phyloP scores from a whole-genome alignment of 176 grass and related monocot species.

The Musa beccarii region DNA sequence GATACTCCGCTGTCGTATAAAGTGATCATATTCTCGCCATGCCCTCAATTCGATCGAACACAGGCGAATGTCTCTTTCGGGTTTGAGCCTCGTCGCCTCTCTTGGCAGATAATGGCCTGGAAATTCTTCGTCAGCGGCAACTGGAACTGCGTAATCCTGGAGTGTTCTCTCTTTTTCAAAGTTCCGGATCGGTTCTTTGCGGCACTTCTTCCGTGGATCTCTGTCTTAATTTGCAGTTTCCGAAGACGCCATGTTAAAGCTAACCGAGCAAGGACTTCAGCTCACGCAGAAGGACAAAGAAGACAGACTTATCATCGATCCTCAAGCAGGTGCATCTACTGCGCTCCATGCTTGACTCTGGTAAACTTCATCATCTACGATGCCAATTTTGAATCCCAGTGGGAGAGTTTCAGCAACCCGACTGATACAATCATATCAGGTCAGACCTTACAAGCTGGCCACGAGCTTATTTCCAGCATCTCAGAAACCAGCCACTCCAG shows the following conservation, averaged over 20 bases:
- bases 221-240: background rate
- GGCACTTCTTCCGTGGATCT: background rate
- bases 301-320: background rate
- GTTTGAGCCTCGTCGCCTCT: background rate
- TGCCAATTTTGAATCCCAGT: background rate
- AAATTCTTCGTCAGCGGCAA: constrained; percentile 98
- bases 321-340: background rate
- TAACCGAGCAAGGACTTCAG: background rate
- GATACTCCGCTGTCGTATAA: background rate
- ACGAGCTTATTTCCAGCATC: background rate
- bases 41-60: background rate
- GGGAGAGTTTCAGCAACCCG: background rate
- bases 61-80: background rate
- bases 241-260: background rate
- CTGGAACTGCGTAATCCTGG: constrained; percentile 77
- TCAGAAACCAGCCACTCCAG: background rate
- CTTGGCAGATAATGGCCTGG: constrained; percentile 50
- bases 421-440: background rate
- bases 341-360: background rate
- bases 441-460: background rate
- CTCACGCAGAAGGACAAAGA: background rate
- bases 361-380: background rate
- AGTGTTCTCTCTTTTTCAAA: background rate
- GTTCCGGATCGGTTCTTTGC: background rate
- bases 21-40: background rate